A percentile compares a stretch with the other conserved stretches of the same genome.
Conservation (phyloP, 495 filamentous ascomycete species). For the Geopyxis carbonaria region DNA sequence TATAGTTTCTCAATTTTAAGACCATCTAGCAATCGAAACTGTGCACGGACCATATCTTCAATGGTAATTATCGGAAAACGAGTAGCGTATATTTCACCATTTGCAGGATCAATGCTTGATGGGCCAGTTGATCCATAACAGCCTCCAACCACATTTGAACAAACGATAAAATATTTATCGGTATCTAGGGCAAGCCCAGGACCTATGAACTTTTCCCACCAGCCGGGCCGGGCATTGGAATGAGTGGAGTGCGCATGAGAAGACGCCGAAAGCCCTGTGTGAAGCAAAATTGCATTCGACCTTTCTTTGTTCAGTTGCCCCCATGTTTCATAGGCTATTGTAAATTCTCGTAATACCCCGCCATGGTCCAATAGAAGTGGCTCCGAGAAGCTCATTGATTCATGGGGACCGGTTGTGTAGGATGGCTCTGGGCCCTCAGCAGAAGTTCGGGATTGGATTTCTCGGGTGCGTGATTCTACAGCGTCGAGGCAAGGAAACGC, state of each 20-base stretch:
- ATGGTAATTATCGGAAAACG: slow-evolving; percentile 94
- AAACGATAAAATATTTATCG: slow-evolving; percentile 79
- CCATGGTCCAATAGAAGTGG: slow-evolving; percentile 86
- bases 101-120: slow-evolving; percentile 69
- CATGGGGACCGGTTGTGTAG: slow-evolving; percentile 74
- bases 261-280: slow-evolving; percentile 87
- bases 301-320: slow-evolving; percentile 61
- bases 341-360: slow-evolving; percentile 66
- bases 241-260: slow-evolving; percentile 87
- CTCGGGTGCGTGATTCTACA: slow-evolving; percentile 69
- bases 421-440: slow-evolving; percentile 69
- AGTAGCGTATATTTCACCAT: slow-evolving; percentile 78
- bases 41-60: slow-evolving; percentile 92
- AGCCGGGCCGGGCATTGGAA: slow-evolving; percentile 71
- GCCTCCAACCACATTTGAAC: slow-evolving; percentile 90
- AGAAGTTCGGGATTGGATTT: slow-evolving; percentile 43
- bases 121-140: slow-evolving; percentile 95
- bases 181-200: slow-evolving; percentile 77
- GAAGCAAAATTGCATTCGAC: slow-evolving; percentile 80
- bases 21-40: slow-evolving; percentile 73
- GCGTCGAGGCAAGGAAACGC: slow-evolving; percentile 92
- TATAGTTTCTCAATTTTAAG: slow-evolving; percentile 67
- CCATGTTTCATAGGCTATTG: slow-evolving; percentile 91
- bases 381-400: slow-evolving; percentile 51
- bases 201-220: slow-evolving; percentile 99